Evolutionary conservation across 1,284 basidiomycete species (phyloP), one percentile per base, ranked within the genome.

Genomic region (Pseudozyma sp.): DNA sequence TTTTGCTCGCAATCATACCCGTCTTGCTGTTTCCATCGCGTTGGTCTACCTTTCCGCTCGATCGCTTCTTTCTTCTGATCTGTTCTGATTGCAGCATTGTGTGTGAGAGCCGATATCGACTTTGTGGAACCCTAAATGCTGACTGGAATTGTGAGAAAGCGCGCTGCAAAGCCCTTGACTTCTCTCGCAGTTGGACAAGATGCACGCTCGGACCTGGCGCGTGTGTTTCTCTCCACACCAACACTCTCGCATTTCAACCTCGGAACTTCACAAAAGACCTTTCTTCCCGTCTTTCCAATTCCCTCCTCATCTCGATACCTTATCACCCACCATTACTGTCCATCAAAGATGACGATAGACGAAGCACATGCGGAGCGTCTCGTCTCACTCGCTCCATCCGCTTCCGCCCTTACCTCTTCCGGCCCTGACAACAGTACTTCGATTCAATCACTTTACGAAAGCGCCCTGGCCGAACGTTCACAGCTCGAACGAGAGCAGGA

Each of bases 331-430:
- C 25, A 6, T 31, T 6, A 31, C 3, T 6, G 25, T 6, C 25
- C 9, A 19, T 4, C 43, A 7, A 50, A 6, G 1, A 67, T 52
- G 56, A 47, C 49, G 16, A 40, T 66, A 9, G 72, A 75, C 59
- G 72, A 75, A 54, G 53, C 63, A 6, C 52, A 60, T 16, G 72
- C 72, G n/a, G 72, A 75, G 56, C 59, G 31, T 19, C 67, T 75
- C 21, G 49, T 42, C 5, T 45, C 49, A 9, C 56, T 60, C 38
- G 67, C 72, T 2, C 1, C 60, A 0, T 7, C 43, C 16, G 65
- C 66, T 18, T 42, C 66, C 11, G 10, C 1, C 5, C 42, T 55
- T 16, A 55, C 53, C 25, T 45, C 53, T 18, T 39, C 35, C 13
- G 18, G 34, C 35, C 36, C 49, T 19, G 25, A 31, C 19, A 47